phyloP scores from a whole-genome alignment of 345 rosid species.

The Salix suchowensis region DNA sequence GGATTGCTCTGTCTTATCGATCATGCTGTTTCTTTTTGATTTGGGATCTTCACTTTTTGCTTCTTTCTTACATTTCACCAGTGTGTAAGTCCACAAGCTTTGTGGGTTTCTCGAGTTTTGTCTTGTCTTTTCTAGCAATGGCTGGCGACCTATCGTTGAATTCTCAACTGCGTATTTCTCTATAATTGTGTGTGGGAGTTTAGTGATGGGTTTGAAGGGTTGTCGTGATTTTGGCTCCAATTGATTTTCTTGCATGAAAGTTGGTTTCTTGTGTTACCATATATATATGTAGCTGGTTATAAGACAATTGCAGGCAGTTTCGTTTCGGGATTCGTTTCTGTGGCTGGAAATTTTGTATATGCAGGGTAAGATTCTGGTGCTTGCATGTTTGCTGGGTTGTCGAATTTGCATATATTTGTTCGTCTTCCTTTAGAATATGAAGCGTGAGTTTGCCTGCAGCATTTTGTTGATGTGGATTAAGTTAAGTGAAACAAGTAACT shows the following conservation, averaged over 20 bases:
- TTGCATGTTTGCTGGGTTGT: background rate
- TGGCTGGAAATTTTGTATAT: background rate
- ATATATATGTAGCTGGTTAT: background rate
- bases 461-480: background rate
- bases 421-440: background rate
- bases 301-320: background rate
- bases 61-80: background rate
- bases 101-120: background rate
- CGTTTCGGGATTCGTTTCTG: background rate
- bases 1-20: slow-evolving; percentile 14
- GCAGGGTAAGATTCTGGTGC: background rate
- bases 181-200: background rate
- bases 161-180: background rate
- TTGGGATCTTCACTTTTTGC: slow-evolving; percentile 18
- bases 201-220: slow-evolving; percentile 1
- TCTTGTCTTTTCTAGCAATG: background rate
- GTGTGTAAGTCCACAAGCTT: background rate
- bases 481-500: background rate
- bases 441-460: background rate
- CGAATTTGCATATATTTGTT: background rate
- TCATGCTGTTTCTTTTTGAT: background rate
- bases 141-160: background rate
- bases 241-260: slow-evolving; percentile 11
- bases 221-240: slow-evolving; percentile 4
- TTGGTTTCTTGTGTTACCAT: background rate